Evolutionary conservation across 2,329 filamentous ascomycete species (phyloP), one percentile per base, ranked within the genome.

Genomic region (Lachnum nothofagi): DNA sequence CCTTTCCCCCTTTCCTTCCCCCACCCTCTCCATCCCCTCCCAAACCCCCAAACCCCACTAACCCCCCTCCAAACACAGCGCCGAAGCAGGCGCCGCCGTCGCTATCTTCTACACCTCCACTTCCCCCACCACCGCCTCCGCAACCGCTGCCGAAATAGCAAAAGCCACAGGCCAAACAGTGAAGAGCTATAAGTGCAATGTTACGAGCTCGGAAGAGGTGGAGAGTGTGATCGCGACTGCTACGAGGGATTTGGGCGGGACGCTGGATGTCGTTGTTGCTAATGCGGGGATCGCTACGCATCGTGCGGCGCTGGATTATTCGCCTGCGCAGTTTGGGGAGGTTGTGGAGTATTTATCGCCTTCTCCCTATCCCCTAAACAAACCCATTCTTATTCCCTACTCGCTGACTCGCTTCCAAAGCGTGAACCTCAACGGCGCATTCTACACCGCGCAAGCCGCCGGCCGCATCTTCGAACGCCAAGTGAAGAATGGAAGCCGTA

Each of bases 71-170:
- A n/a, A n/a, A n/a, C n/a, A n/a, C n/a, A n/a, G n/a, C n/a, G 70
- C 70, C 10, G 72, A 73, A 58, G 70, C 69, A 20, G 71, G 71
- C 2, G 70, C 71, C 3, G 60, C 72, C 43, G 63, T 73, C 10
- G 70, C 68, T 12, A 39, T 68, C 40, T 62, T 66, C 1, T 68
- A 68, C 49, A 46, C 39, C 14, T 46, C 45, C 16, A 49, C 54
- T 54, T 3, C 60, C 55, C 48, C 64, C 61, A 6, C 7, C 2
- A 17, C n/a, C 1, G 51, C 53, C 24, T 58, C 64, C 8, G 63
- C 62, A 8, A 58, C 61, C 24, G 64, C 63, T 2, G 51, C 55
- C 14, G 39, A 52, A 10, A 56, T 62, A 12, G 39, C 49, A 9
- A 10, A 25, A 19, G 41, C 46, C 5, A 44, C 41, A 3, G 54